phyloP scores from a whole-genome alignment of 768 basidiomycete genomes.

The Boletus reticulatus region DNA sequence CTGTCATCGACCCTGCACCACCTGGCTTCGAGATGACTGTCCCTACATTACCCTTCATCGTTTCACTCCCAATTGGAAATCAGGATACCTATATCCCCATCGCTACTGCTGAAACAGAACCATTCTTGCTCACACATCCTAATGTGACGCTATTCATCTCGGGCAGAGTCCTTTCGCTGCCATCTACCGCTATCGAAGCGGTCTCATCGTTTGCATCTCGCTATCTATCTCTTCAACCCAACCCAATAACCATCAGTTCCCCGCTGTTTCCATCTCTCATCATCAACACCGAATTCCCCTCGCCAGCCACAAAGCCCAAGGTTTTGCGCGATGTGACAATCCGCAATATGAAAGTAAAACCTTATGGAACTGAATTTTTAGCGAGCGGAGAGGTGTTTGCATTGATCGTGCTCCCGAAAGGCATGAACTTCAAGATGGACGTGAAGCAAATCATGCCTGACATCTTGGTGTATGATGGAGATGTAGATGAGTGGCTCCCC shows the following conservation, averaged over 20 bases:
- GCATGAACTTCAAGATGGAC: conserved; percentile 63
- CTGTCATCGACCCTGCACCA: conserved; percentile 57
- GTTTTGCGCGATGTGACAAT: conserved; percentile 73
- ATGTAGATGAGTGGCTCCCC: conserved; percentile 39
- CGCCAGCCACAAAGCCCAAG: conserved; percentile 59
- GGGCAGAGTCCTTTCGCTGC: conserved; percentile 58
- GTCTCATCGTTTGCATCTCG: conserved; percentile 63
- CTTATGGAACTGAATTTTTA: conserved; percentile 45
- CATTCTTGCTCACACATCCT: conserved; percentile 63
- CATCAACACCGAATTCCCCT: conserved; percentile 56
- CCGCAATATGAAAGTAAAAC: conserved; percentile 68
- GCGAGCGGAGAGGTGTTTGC: conserved; percentile 72
- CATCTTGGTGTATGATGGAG: conserved; percentile 75
- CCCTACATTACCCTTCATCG: conserved; percentile 60
- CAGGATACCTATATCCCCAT: conserved; percentile 39
- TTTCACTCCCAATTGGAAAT: conserved; percentile 44
- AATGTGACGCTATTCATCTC: conserved; percentile 60
- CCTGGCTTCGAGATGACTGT: conserved; percentile 45
- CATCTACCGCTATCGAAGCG: conserved; percentile 34
- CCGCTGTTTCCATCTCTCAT: conserved; percentile 52
- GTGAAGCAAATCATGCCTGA: conserved; percentile 71
- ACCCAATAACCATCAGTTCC: conserved; percentile 57
- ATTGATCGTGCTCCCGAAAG: conserved; percentile 62
- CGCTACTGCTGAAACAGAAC: conserved; percentile 51
- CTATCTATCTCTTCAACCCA: conserved; percentile 57